These are phyloP conservation scores for Ichthyophthirius multifiliis DNA, from an alignment of 169 alveolate species.

Conservation along the genomic window DNA sequence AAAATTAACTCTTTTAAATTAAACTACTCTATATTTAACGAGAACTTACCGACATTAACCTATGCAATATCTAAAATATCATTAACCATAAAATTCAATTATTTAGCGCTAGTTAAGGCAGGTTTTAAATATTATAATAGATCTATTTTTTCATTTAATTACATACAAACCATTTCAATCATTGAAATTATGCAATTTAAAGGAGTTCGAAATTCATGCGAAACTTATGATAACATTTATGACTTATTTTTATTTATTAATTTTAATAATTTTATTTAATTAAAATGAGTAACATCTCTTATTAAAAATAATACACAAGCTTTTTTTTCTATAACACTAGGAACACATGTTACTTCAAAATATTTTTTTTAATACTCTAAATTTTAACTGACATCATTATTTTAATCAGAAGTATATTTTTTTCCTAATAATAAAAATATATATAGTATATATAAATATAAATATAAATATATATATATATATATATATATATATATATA, in stretches of 20 bases:
- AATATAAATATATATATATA: too few species aligned
- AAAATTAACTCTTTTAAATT: conserved; percentile 8
- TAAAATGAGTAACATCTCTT: background rate
- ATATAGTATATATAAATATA: too few species aligned
- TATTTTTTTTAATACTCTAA: background rate
- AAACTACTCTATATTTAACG: conserved; percentile 17
- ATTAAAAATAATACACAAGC: background rate
- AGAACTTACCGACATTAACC: conserved; percentile 7
- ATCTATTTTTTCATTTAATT: background rate
- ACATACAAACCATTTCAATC: background rate
- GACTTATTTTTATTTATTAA: background rate
- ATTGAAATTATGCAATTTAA: conserved; percentile 31
- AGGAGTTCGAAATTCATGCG: conserved; percentile 43
- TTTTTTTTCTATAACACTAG: background rate
- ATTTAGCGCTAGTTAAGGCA: conserved; percentile 15
- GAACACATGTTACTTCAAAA: background rate
- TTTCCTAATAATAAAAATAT: too few species aligned
- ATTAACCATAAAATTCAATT: conserved; percentile 16
- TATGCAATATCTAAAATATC: conserved; percentile 36
- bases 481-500: too few species aligned
- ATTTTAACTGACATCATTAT: background rate
- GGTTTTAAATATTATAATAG: background rate
- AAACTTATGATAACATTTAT: conserved; percentile 9
- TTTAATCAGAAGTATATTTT: background rate
- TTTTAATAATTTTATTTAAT: background rate